These are phyloP conservation scores for Boletus subparvulus DNA, from an alignment of 768 basidiomycete genomes.

Conservation along the genomic window DNA sequence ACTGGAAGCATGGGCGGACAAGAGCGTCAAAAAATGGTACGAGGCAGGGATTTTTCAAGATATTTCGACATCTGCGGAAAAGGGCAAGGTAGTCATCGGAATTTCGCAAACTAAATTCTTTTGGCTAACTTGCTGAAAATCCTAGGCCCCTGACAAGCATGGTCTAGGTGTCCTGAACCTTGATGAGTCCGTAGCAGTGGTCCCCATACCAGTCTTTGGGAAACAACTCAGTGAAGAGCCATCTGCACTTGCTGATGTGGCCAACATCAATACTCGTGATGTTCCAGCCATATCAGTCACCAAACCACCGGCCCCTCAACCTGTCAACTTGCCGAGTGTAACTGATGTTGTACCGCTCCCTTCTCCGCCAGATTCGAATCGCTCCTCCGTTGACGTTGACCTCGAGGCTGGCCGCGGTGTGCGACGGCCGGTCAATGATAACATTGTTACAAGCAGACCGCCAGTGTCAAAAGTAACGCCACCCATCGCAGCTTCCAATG, in stretches of 20 bases:
- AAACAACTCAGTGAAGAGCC: constrained; percentile 26
- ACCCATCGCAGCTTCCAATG: constrained; percentile 10
- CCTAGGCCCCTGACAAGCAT: constrained; percentile 43
- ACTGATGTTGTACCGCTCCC: constrained; percentile 52
- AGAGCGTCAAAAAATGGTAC: constrained; percentile 83
- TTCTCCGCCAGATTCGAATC: constrained; percentile 45
- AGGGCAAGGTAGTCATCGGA: constrained; percentile 46
- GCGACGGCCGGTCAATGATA: constrained; percentile 31
- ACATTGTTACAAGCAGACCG: constrained; percentile 15
- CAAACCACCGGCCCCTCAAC: constrained; percentile 68
- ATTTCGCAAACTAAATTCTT: neutral
- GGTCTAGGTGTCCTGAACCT: constrained; percentile 45
- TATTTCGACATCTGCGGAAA: constrained; percentile 38
- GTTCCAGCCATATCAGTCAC: constrained; percentile 62
- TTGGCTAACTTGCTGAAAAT: constrained; percentile 18
- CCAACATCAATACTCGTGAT: constrained; percentile 20
- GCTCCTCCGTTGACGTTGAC: constrained; percentile 36
- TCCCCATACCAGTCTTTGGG: constrained; percentile 63
- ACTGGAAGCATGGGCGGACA: constrained; percentile 91
- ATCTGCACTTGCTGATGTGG: constrained; percentile 23
- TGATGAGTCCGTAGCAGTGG: constrained; percentile 49
- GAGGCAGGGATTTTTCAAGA: constrained; percentile 71
- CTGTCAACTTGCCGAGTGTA: constrained; percentile 66
- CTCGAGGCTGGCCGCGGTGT: constrained; percentile 44
- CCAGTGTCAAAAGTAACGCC: constrained; percentile 10